Conservation (phyloP, 2,329 filamentous ascomycete species). For the Thelonectria rubi region DNA sequence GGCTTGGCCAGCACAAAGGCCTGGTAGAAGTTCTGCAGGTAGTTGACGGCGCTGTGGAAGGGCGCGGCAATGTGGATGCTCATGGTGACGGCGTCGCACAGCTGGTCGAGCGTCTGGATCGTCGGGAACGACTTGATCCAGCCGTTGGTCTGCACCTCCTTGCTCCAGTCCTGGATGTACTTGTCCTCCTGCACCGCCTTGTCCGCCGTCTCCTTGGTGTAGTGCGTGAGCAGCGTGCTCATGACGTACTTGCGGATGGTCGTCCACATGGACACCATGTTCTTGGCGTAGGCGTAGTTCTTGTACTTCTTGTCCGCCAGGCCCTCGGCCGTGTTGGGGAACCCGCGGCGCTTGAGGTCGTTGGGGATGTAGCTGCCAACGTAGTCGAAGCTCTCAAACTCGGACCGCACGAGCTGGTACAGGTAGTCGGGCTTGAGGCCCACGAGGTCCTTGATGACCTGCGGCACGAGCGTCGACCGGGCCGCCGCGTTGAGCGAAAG, state of each 20-base stretch:
- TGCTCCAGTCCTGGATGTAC: slow-evolving; percentile 51
- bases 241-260: slow-evolving; percentile 53
- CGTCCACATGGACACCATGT: slow-evolving; percentile 56
- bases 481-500: slow-evolving; percentile 59
- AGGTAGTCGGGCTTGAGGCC: slow-evolving; percentile 51
- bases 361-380: slow-evolving; percentile 55
- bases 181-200: slow-evolving; percentile 42
- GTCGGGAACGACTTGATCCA: slow-evolving; percentile 54
- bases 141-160: slow-evolving; percentile 52
- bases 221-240: slow-evolving; percentile 48
- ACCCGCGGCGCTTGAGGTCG: slow-evolving; percentile 55
- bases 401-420: slow-evolving; percentile 50
- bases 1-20: slow-evolving; percentile 58
- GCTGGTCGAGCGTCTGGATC: slow-evolving; percentile 51
- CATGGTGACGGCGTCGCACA: slow-evolving; percentile 59
- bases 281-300: slow-evolving; percentile 60
- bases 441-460: slow-evolving; percentile 53
- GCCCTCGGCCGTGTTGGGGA: slow-evolving; percentile 47
- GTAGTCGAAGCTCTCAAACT: slow-evolving; percentile 57
- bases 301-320: slow-evolving; percentile 51
- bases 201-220: slow-evolving; percentile 44
- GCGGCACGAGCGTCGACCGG: slow-evolving; percentile 54
- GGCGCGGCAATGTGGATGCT: slow-evolving; percentile 62
- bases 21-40: slow-evolving; percentile 61
- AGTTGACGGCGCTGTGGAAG: slow-evolving; percentile 61